Base-by-base conservation (phyloP, 2,329 filamentous ascomycete genomes). In the Cercospora brassicicola region DNA sequence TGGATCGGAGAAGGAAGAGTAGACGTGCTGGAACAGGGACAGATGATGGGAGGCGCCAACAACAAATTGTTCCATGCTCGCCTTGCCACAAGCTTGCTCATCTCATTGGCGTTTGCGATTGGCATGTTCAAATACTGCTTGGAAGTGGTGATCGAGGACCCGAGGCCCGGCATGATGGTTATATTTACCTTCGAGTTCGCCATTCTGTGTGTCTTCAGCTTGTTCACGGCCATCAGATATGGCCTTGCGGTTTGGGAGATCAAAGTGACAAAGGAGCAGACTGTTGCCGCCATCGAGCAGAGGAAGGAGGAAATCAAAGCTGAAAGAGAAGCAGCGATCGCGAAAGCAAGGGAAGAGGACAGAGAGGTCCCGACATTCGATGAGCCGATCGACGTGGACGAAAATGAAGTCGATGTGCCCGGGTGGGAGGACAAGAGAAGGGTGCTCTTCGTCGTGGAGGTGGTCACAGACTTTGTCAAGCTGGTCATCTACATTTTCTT, bases 141-240 rank as follows among this genome's bases (percentile, higher is more conserved):
- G 69, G 87, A 89, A 30, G 92, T 91, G 0, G 94, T 98, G 33
- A 89, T 97, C 60, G 89, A 91, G 67, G 90, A 96, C 77, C 92
- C 94, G 2, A 87, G 91, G n/a, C 93, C 94, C 0, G 95, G 96
- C 67, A 98, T 99, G 91, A 99, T 98, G 93, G 93, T 99, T 71
- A 98, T 99, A 93, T 99, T 99, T 76, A 89, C 96, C 5, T 99
- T 99, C 75, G 95, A 99, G 79, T 98, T 98, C 77, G 94, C 94
- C 42, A 89, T 99, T 53, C 82, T 98, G 68, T 86, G 89, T 2
- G 90, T 96, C 9, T 90, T 89, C 62, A 96, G 94, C 0, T 84
- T 89, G 62, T 93, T 94, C 59, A 97, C 93, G 0, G 86, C 88
- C 1, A 84, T 89, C 64, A 89, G 94, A 68, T 99, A 99, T 79